A percentile compares a stretch with the other conserved stretches of the same genome.
phyloP scores from a whole-genome alignment of 2,329 filamentous ascomycete genomes.

The Purpureocillium takamizusanense region DNA sequence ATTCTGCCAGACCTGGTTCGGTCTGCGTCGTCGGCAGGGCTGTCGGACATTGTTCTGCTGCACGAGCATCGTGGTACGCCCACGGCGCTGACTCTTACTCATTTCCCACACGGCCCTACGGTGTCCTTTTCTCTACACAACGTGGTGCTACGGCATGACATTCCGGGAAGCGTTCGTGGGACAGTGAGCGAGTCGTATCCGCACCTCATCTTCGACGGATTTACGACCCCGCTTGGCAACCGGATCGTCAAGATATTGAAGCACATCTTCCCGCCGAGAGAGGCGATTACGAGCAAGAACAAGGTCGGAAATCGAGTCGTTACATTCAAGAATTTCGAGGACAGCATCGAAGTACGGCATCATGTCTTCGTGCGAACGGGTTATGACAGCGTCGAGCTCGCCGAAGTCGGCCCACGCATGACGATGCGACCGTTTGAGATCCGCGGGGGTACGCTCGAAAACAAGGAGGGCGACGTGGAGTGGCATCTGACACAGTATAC shows the following conservation, averaged over 20 bases:
- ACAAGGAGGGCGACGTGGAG: slow-evolving; percentile 90
- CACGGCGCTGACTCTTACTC: slow-evolving; percentile 78
- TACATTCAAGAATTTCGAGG: slow-evolving; percentile 89
- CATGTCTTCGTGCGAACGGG: slow-evolving; percentile 87
- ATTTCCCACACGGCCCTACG: slow-evolving; percentile 80
- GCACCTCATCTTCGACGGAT: slow-evolving; percentile 92
- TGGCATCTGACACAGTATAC: slow-evolving; percentile 97
- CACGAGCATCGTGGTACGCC: slow-evolving; percentile 92
- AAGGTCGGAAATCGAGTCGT: slow-evolving; percentile 85
- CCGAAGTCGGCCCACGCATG: slow-evolving; percentile 89
- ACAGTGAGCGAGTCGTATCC: slow-evolving; percentile 90
- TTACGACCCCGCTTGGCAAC: slow-evolving; percentile 69
- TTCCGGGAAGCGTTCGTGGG: slow-evolving; percentile 77
- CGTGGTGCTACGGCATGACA: slow-evolving; percentile 85
- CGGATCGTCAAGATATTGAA: slow-evolving; percentile 86
- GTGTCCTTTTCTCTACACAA: slow-evolving; percentile 81
- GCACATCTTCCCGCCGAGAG: slow-evolving; percentile 86
- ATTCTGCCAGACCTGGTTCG: slow-evolving; percentile 78
- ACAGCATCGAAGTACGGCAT: slow-evolving; percentile 79
- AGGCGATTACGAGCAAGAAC: slow-evolving; percentile 57
- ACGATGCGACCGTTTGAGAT: slow-evolving; percentile 97
- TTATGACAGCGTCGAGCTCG: slow-evolving; percentile 79
- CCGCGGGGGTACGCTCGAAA: slow-evolving; percentile 80
- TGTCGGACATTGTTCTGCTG: slow-evolving; percentile 78
- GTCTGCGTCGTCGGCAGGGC: slow-evolving; percentile 69